phyloP scores from a whole-genome alignment of 2,329 filamentous ascomycete species.

The Hymenoscyphus infarciens region DNA sequence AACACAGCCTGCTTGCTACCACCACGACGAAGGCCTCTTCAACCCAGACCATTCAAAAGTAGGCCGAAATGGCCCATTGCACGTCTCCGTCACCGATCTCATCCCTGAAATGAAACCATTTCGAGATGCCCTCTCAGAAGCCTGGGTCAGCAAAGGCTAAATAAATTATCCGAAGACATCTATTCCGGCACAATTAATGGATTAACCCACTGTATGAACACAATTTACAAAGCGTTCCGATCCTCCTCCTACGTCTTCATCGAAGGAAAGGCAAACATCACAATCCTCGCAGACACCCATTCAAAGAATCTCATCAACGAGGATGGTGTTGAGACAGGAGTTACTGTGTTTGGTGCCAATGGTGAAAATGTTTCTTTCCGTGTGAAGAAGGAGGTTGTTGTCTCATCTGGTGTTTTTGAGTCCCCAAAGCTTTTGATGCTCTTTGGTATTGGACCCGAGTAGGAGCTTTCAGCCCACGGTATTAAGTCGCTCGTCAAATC shows the following conservation, averaged over 20 bases:
- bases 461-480: slow-evolving; percentile 38
- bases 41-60: slow-evolving; percentile 46
- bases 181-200: slow-evolving; percentile 54
- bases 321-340: slow-evolving; percentile 41
- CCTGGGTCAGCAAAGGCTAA: slow-evolving; percentile 52
- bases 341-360: slow-evolving; percentile 41
- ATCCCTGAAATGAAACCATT: slow-evolving; percentile 50
- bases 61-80: slow-evolving; percentile 48
- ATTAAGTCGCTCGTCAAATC: slow-evolving; percentile 30
- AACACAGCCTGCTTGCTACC: slow-evolving; percentile 46
- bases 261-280: slow-evolving; percentile 52
- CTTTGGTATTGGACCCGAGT: slow-evolving; percentile 44
- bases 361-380: slow-evolving; percentile 44
- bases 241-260: slow-evolving; percentile 50
- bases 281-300: slow-evolving; percentile 44
- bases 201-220: slow-evolving; percentile 50
- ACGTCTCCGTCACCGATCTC: slow-evolving; percentile 52
- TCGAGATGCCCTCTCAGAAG: slow-evolving; percentile 46
- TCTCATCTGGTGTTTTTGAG: slow-evolving; percentile 40
- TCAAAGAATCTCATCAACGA: slow-evolving; percentile 55
- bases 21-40: slow-evolving; percentile 50
- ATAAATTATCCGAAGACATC: slow-evolving; percentile 50
- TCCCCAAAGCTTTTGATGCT: slow-evolving; percentile 50
- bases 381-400: slow-evolving; percentile 37
- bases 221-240: slow-evolving; percentile 55